Evolutionary conservation across 2,329 filamentous ascomycete species (phyloP).

Genomic region (Cytospora paraplurivora): DNA sequence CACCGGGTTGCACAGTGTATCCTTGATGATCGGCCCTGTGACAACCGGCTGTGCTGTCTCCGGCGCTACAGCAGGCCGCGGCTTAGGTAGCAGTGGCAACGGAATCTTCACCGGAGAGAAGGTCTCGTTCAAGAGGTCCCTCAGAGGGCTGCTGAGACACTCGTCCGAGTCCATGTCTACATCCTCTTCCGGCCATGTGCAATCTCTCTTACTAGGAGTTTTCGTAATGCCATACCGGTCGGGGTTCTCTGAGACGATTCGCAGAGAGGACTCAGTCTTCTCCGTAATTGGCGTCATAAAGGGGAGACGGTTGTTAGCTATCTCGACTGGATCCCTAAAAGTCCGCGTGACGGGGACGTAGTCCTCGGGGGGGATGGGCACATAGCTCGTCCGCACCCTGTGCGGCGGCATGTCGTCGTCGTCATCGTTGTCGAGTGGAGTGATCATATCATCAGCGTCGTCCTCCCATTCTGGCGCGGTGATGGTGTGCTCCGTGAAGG

Average conservation of each 20-base stretch:
- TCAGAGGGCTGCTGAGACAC: slow-evolving; percentile 71
- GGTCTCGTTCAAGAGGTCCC: slow-evolving; percentile 61
- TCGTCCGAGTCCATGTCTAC: slow-evolving; percentile 37
- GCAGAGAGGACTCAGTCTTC: slow-evolving; percentile 85
- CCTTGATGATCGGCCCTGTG: slow-evolving; percentile 73
- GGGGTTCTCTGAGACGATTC: slow-evolving; percentile 63
- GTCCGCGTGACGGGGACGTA: slow-evolving; percentile 78
- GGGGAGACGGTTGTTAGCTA: slow-evolving; percentile 86
- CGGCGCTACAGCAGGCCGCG: slow-evolving; percentile 38
- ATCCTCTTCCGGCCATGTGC: slow-evolving; percentile 33
- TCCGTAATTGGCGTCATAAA: slow-evolving; percentile 99
- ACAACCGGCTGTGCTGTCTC: slow-evolving; percentile 43
- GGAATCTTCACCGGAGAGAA: slow-evolving; percentile 48
- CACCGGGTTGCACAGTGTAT: slow-evolving; percentile 85
- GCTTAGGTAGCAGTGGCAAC: slow-evolving; percentile 51
- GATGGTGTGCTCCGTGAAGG: slow-evolving; percentile 29
- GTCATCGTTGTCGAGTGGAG: slow-evolving; percentile 42
- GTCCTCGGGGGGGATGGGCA: slow-evolving; percentile 82
- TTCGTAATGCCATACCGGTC: slow-evolving; percentile 58
- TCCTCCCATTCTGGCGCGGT: slow-evolving; percentile 34
- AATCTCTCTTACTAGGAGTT: slow-evolving; percentile 69
- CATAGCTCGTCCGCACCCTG: slow-evolving; percentile 66
- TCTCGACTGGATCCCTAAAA: slow-evolving; percentile 76
- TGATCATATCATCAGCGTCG: slow-evolving; percentile 47
- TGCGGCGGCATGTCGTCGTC: slow-evolving; percentile 44